Evolutionary conservation across 768 basidiomycete genomes (phyloP).

Genomic region (Boletus sensibilis): DNA sequence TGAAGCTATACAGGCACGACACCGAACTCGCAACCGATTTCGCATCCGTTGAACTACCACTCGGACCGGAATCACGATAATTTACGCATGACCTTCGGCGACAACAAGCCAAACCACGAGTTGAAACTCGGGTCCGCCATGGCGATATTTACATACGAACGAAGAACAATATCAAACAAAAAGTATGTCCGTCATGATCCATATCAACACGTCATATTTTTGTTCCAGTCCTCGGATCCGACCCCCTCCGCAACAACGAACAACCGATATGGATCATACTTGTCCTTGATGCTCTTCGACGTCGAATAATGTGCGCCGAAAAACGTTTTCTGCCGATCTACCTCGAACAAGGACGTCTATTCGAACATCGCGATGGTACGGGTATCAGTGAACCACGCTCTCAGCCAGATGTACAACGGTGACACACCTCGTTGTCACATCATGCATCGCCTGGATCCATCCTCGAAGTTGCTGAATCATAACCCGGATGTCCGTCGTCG

Average conservation of each 20-base stretch:
- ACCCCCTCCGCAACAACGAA: constrained; percentile 49
- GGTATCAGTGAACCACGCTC: background rate
- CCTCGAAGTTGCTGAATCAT: constrained; percentile 6
- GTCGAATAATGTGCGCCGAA: constrained; percentile 45
- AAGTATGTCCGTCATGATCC: background rate
- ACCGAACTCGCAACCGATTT: background rate
- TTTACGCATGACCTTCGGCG: background rate
- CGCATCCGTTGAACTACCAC: background rate
- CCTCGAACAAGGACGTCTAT: constrained; percentile 45
- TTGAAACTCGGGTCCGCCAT: background rate
- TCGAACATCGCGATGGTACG: background rate
- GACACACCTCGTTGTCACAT: constrained; percentile 44
- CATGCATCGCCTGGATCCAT: constrained; percentile 17
- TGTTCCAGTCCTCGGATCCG: constrained; percentile 51
- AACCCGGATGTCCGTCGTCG: constrained; percentile 10
- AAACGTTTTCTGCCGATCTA: constrained; percentile 42
- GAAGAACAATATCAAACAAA: no score
- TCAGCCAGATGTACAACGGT: background rate
- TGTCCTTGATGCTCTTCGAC: constrained; percentile 42
- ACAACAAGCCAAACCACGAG: background rate
- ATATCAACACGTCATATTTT: constrained; percentile 22
- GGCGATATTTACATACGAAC: background rate
- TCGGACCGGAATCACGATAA: background rate
- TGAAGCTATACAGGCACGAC: background rate
- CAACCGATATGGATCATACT: constrained; percentile 44